Evolutionary conservation across 164 flowering plant species (phyloP), one percentile per base, ranked within the genome.

Genomic region (Santalum album): DNA sequence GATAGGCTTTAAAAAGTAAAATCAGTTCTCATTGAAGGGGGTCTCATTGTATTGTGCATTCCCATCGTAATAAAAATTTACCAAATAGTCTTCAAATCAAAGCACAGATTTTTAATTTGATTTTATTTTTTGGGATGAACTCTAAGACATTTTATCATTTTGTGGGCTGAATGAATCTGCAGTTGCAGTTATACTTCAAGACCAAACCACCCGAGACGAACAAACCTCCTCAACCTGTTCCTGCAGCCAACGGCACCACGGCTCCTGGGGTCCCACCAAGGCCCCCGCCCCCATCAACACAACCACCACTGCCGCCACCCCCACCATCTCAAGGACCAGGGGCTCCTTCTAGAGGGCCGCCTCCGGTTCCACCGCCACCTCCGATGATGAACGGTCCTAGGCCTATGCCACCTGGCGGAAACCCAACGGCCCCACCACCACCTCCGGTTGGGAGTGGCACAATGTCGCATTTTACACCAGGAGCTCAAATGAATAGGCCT

Each of bases 131-230:
- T 46, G 9, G 2, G 11, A 11, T 22, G 53, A n/a, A n/a, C 10
- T 60, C 32, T 60, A 22, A 20, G 36, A 16, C 25, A 29, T 52
- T 12, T 16, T 5, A 2, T 11, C 19, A 9, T 16, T 60, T n/a
- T 54, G 26, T 53, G 3, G 3, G 9, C 3, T n/a, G 6, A 25
- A 7, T 54, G 56, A 49, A 6, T 61, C 21, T 32, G 46, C 94
- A 87, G 99, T 58, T 89, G 85, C 99, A 89, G 53, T 61, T 94
- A 46, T 94, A 94, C 64, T 94, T 94, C 76, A 94, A 94, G 62
- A 18, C 66, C 24, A 94, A 94, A 72, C 95, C 96, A 57, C 84
- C 81, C 15, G 99, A 94, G 63, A 47, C 83, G 11, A 89, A 71
- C 69, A 89, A 83, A 58, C 86, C 91, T n/a, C 0, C 81, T 39